A percentile compares a stretch with the other conserved stretches of the same genome.
Conservation (phyloP, 1,284 basidiomycete genomes). For the Cutaneotrichosporon sp. region DNA sequence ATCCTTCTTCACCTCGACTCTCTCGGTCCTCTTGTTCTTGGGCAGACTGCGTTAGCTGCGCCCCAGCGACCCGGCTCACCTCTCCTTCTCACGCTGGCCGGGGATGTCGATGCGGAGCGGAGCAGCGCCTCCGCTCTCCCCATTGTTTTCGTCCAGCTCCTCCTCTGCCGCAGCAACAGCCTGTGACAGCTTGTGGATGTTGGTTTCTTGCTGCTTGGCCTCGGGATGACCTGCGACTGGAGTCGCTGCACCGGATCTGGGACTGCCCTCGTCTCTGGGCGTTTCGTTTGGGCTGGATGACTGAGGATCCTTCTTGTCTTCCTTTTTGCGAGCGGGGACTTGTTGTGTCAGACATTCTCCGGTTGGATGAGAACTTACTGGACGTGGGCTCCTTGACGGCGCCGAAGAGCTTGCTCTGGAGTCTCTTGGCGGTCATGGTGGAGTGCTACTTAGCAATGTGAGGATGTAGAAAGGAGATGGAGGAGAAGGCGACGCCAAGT, state of each 20-base stretch:
- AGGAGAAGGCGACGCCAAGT: no score
- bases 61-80: conserved; percentile 18
- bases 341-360: conserved; percentile 9
- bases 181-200: neutral
- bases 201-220: neutral
- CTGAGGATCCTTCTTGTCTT: neutral
- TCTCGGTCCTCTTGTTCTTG: conserved; percentile 16
- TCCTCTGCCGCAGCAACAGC: conserved; percentile 40
- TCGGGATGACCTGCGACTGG: conserved; percentile 7
- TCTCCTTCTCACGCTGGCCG: conserved; percentile 58
- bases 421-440: conserved; percentile 59
- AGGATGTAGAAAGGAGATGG: neutral
- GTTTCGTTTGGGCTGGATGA: no score
- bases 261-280: neutral
- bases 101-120: conserved; percentile 76
- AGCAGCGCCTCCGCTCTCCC: conserved; percentile 10
- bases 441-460: no score
- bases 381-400: conserved; percentile 21
- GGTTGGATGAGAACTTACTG: neutral
- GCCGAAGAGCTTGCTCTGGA: conserved; percentile 75
- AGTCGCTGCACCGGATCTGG: conserved; percentile 29
- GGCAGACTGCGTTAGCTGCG: conserved; percentile 15
- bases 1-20: conserved; percentile 9
- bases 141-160: conserved; percentile 1
- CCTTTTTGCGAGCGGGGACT: conserved; percentile 1